These are phyloP conservation scores for Kalmanozyma brasiliensis DNA, from an alignment of 1,284 basidiomycete genomes.

Conservation along the genomic window DNA sequence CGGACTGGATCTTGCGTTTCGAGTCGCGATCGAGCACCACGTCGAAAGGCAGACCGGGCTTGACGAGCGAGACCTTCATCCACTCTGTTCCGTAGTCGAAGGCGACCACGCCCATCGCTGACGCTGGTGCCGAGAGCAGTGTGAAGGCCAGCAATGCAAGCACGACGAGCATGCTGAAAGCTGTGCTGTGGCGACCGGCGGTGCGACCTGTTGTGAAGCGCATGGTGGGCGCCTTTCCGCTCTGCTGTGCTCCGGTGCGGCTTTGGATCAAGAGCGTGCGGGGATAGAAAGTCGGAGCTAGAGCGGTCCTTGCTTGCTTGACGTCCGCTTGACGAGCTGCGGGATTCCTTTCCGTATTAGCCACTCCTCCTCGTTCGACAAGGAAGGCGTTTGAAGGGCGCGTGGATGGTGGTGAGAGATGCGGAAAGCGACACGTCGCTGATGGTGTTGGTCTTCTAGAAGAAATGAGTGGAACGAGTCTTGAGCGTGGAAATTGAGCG, in stretches of 20 bases:
- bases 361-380: too few relatives aligned
- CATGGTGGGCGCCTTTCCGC: conserved; percentile 12
- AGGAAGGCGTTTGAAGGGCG: too few relatives aligned
- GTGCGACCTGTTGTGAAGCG: conserved; percentile 12
- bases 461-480: conserved; percentile 26
- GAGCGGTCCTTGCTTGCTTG: background rate
- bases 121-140: conserved; percentile 22
- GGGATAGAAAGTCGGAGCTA: background rate
- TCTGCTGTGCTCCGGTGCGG: background rate
- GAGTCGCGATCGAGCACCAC: conserved; percentile 95
- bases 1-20: conserved; percentile 91
- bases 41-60: conserved; percentile 94
- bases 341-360: too few relatives aligned
- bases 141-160: conserved; percentile 28
- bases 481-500: background rate
- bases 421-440: background rate
- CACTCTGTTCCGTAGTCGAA: conserved; percentile 68
- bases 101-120: conserved; percentile 64
- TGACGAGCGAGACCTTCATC: conserved; percentile 89
- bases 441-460: conserved; percentile 30
- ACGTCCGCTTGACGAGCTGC: too few relatives aligned
- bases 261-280: background rate
- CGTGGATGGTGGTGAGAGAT: too few relatives aligned
- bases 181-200: conserved; percentile 11
- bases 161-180: conserved; percentile 27